Conservation (phyloP, 306 rosid genomes). For the Fragaria nilgerrensis region DNA sequence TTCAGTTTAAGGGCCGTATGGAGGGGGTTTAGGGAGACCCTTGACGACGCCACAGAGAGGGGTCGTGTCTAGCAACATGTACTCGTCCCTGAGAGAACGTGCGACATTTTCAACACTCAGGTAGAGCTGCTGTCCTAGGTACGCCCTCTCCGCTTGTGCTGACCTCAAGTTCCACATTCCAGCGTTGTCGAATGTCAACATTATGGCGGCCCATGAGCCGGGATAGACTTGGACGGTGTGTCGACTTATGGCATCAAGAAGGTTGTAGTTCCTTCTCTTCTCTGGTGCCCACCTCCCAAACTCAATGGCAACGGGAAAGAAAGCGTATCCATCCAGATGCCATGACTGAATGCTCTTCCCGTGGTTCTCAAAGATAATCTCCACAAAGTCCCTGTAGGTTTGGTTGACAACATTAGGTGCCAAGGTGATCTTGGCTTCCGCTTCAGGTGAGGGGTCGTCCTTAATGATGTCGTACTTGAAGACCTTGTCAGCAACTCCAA, state of each 20-base stretch:
- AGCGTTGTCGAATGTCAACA: constrained; percentile 53
- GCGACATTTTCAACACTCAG: constrained; percentile 46
- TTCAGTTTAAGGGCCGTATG: constrained; percentile 21
- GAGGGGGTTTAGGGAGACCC: constrained; percentile 40
- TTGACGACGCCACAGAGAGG: constrained; percentile 45
- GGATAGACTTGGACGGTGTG: constrained; percentile 63
- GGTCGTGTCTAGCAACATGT: constrained; percentile 34
- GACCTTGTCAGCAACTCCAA: constrained; percentile 22
- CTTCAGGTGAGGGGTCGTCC: constrained; percentile 21
- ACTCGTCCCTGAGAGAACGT: constrained; percentile 58
- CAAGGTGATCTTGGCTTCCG: not conserved
- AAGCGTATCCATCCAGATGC: constrained; percentile 54
- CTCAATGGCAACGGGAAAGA: constrained; percentile 53
- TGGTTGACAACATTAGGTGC: constrained; percentile 38
- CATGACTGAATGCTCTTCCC: constrained; percentile 61
- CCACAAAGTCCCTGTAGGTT: constrained; percentile 41
- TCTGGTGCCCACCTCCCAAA: constrained; percentile 59
- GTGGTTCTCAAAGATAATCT: constrained; percentile 60
- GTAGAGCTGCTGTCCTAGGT: constrained; percentile 56
- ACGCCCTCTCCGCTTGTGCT: constrained; percentile 47
- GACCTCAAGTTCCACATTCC: constrained; percentile 70
- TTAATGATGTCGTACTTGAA: constrained; percentile 41
- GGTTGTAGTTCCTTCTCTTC: constrained; percentile 47
- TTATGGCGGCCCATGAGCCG: constrained; percentile 56
- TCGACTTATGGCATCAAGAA: constrained; percentile 53